Conservation (phyloP, 257 asterid genomes). For the Galeopsis tetrahit region DNA sequence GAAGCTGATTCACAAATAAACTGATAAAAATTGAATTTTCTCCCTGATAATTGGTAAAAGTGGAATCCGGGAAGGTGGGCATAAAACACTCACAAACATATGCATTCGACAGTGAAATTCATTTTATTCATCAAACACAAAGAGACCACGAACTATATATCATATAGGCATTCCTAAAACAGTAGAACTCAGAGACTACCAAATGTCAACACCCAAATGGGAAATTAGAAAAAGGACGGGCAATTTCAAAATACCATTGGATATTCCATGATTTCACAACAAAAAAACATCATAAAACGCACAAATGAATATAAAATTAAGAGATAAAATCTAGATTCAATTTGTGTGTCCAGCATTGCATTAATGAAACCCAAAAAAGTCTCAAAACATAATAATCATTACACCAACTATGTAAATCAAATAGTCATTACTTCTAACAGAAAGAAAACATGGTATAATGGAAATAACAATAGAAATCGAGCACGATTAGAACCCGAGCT, state of each 20-base stretch:
- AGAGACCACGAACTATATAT: background rate
- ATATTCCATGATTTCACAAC: background rate
- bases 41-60: background rate
- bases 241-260: background rate
- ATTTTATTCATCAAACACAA: background rate
- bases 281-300: background rate
- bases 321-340: constrained; percentile 5
- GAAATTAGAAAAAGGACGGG: background rate
- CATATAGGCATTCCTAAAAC: background rate
- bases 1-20: too few relatives aligned
- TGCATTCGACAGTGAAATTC: background rate
- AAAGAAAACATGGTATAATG: constrained; percentile 24
- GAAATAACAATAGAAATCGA: background rate
- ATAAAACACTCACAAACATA: background rate
- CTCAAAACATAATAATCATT: constrained; percentile 21
- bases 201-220: background rate
- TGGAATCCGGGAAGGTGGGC: background rate
- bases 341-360: constrained; percentile 13
- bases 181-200: background rate
- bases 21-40: too few relatives aligned
- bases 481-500: constrained; percentile 71
- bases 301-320: background rate
- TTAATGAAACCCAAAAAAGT: constrained; percentile 16
- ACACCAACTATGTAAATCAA: background rate
- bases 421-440: constrained; percentile 23